These are phyloP conservation scores for Malassezia nana DNA, from an alignment of 1,284 basidiomycete species.

Conservation along the genomic window DNA sequence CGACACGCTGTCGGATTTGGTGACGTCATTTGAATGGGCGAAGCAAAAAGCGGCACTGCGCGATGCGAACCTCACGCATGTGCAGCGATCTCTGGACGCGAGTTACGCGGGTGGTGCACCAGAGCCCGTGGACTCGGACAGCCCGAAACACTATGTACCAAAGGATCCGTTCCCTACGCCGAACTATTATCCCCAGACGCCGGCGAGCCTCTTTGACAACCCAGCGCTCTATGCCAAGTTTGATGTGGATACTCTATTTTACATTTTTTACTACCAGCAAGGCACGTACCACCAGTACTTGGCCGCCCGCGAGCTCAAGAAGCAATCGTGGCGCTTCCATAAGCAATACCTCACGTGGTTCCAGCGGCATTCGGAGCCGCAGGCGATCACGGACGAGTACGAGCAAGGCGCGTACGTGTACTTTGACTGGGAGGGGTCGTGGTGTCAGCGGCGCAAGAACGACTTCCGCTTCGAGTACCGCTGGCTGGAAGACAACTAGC, in stretches of 20 bases:
- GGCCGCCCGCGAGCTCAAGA: constrained; percentile 91
- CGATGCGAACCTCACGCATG: constrained; percentile 63
- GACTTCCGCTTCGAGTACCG: constrained; percentile 67
- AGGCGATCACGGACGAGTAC: constrained; percentile 97
- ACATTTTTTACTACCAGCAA: constrained; percentile 96
- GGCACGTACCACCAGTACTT: constrained; percentile 97
- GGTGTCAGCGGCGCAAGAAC: constrained; percentile 96
- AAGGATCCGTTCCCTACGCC: constrained; percentile 83
- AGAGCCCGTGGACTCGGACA: constrained; percentile 67
- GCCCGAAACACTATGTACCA: constrained; percentile 78
- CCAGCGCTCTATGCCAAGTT: constrained; percentile 79
- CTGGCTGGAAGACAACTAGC: constrained; percentile 43
- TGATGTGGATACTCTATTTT: constrained; percentile 95
- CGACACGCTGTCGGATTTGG: constrained; percentile 78
- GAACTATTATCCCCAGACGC: constrained; percentile 87
- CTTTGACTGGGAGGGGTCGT: constrained; percentile 52
- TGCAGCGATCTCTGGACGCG: constrained; percentile 78
- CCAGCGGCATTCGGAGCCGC: constrained; percentile 96
- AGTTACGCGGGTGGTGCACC: constrained; percentile 72
- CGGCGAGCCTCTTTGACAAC: constrained; percentile 70
- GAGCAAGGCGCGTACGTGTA: constrained; percentile 74
- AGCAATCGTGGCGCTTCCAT: constrained; percentile 98
- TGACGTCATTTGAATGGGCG: constrained; percentile 85
- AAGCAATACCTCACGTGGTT: constrained; percentile 99
- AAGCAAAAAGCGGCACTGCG: constrained; percentile 81